Conservation (phyloP, 208 protist species). For the Acanthamoeba triangularis region DNA sequence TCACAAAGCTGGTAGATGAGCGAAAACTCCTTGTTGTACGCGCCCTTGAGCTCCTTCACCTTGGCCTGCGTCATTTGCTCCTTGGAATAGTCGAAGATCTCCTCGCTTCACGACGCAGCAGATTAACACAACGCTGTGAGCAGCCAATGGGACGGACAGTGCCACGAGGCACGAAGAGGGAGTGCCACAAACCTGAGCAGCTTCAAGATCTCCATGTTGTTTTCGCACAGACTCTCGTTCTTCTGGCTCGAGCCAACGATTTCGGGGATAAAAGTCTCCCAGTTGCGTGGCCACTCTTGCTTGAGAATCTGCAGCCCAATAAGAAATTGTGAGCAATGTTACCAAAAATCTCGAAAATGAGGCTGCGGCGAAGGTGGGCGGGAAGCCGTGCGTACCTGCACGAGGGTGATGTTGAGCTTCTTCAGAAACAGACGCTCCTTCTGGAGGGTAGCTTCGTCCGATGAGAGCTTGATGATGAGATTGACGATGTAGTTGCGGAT, state of each 20-base stretch:
- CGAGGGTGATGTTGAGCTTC: constrained; percentile 92
- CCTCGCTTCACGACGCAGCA: constrained; percentile 89
- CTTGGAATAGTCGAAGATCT: constrained; percentile 98
- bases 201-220: constrained; percentile 98
- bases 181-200: constrained; percentile 93
- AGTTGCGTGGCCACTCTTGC: constrained; percentile 99
- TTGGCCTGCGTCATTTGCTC: constrained; percentile 98
- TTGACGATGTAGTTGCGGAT: constrained; percentile 98
- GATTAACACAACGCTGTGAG: background rate
- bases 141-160: background rate
- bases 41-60: constrained; percentile 97
- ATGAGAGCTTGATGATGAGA: constrained; percentile 95
- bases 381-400: constrained; percentile 85
- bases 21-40: constrained; percentile 96
- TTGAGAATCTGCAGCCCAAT: constrained; percentile 99
- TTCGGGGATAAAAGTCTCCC: constrained; percentile 98
- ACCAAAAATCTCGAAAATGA: background rate
- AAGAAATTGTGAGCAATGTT: background rate
- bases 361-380: background rate
- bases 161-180: background rate
- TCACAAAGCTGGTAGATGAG: constrained; percentile 97
- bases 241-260: constrained; percentile 96
- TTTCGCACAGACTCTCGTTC: constrained; percentile 97
- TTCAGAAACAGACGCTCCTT: constrained; percentile 82
- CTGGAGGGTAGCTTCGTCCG: constrained; percentile 75